phyloP scores from a whole-genome alignment of 148 eudicot genomes.

The Vaccinium myrtillus region DNA sequence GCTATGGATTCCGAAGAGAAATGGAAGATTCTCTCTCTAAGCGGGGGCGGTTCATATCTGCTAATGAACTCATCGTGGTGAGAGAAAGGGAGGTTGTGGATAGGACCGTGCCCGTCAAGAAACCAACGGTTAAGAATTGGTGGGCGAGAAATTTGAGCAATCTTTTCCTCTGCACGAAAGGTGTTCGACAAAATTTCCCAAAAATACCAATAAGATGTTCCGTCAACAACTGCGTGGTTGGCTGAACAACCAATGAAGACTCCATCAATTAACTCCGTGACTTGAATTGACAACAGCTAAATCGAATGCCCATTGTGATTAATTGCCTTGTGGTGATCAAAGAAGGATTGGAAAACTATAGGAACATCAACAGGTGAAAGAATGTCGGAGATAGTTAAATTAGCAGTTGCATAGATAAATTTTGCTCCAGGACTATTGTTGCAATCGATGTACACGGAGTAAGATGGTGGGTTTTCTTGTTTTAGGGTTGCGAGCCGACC shows the following conservation, averaged over 20 bases:
- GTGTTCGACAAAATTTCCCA: constrained; percentile 17
- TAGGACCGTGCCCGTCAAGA: constrained; percentile 22
- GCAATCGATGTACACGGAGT: constrained; percentile 19
- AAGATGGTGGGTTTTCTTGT: neutral
- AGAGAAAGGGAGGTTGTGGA: constrained; percentile 21
- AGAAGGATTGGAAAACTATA: constrained; percentile 22
- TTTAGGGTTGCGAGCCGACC: constrained; percentile 20
- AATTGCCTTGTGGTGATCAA: constrained; percentile 22
- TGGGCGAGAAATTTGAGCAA: neutral
- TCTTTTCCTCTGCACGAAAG: neutral
- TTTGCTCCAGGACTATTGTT: constrained; percentile 26
- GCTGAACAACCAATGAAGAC: constrained; percentile 29
- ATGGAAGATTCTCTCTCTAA: constrained; percentile 32
- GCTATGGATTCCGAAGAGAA: constrained; percentile 19
- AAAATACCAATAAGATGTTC: constrained; percentile 33
- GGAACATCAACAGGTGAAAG: constrained; percentile 25
- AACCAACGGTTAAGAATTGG: constrained; percentile 24
- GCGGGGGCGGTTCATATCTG: constrained; percentile 16
- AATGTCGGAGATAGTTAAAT: constrained; percentile 14
- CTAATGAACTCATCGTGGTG: constrained; percentile 27
- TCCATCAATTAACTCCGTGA: constrained; percentile 32
- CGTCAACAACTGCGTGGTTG: constrained; percentile 10
- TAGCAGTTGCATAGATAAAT: constrained; percentile 25
- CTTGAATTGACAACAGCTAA: constrained; percentile 25
- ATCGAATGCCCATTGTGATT: constrained; percentile 27